phyloP scores from a whole-genome alignment of 2,329 filamentous ascomycete genomes.

The Tolypocladium ovalisporum region DNA sequence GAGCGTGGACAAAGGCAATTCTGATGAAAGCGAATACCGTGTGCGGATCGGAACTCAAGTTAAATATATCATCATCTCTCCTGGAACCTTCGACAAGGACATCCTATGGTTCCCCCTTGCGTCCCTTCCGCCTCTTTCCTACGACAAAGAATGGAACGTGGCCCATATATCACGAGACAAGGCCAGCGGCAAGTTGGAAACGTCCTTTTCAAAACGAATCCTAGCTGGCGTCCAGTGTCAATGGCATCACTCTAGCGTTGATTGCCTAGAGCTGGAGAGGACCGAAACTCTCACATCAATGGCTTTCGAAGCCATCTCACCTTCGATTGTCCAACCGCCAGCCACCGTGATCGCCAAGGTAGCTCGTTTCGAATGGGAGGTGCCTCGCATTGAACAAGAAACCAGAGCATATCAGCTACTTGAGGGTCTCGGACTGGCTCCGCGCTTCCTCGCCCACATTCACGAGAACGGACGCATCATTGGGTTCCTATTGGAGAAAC shows the following conservation, averaged over 20 bases:
- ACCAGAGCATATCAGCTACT: conserved; percentile 16
- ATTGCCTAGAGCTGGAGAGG: conserved; percentile 15
- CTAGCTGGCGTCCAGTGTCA: conserved; percentile 12
- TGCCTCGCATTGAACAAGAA: conserved; percentile 20
- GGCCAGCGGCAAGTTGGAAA: conserved; percentile 14
- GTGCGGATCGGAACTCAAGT: too few relatives aligned
- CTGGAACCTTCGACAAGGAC: too few relatives aligned
- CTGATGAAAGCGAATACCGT: too few relatives aligned
- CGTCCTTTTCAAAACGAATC: conserved; percentile 10
- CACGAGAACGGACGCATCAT: conserved; percentile 22
- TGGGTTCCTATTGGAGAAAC: conserved; percentile 22
- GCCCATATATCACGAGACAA: conserved; percentile 13
- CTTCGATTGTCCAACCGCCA: conserved; percentile 7
- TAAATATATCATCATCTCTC: too few relatives aligned
- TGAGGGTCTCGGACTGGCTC: conserved; percentile 16
- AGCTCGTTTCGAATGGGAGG: conserved; percentile 22
- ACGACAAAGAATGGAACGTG: conserved; percentile 14
- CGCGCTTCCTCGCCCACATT: conserved; percentile 23
- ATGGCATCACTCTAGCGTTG: conserved; percentile 13
- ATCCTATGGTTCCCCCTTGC: too few relatives aligned
- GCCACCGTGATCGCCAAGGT: conserved; percentile 17
- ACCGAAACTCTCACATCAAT: conserved; percentile 13
- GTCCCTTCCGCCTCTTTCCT: conserved; percentile 12
- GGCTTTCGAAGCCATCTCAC: conserved; percentile 13
- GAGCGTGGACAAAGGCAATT: too few relatives aligned